Base-by-base conservation (phyloP, 2,329 filamentous ascomycete species). In the Cladophialophora immunda region DNA sequence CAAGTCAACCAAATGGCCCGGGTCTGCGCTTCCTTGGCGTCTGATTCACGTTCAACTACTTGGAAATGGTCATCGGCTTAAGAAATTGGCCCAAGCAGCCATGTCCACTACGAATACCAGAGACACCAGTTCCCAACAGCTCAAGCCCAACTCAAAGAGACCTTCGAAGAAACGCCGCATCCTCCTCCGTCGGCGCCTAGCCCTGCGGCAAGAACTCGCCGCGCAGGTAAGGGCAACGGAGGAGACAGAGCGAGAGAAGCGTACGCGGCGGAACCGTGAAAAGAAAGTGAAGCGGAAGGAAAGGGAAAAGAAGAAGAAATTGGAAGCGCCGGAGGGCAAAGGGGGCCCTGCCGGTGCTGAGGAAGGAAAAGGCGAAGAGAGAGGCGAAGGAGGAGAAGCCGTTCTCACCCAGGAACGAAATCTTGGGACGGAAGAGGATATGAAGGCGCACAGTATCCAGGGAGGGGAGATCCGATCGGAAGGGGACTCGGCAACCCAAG, bases 211-310 rank as follows among this genome's bases (percentile, higher is more conserved):
- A 9, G 57, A 67, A 47, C 47, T 64, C 15, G 58, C 65, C 11
- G 62, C 19, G 1, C 63, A 68, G 62, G 56, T 62, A n/a, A 65
- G 65, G 36, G 65, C 45, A n/a, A 61, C 64, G n/a, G 69, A 71
- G 38, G 64, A 67, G 62, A 60, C 58, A 17, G 70, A 72, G 62
- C 45, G 57, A 11, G 68, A 71, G 64, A 73, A 72, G 59, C 62
- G 70, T 45, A 73, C 66, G 36, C 58, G 65, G 13, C 61, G 70
- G 7, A 72, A 71, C 45, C 69, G 70, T 19, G 71, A 73, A 58
- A 72, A 72, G 62, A 73, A 72, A 56, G 67, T 72, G 27, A 72
- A 72, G 58, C 69, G 69, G 13, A 68, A 69, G 64, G 66, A 67
- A 53, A 62, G 67, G 57, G 70, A 68, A 50, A 68, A 67, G 61